A percentile compares a stretch with the other conserved stretches of the same genome.
Conservation (phyloP, 1,284 basidiomycete species). For the Termitomyces sp. region DNA sequence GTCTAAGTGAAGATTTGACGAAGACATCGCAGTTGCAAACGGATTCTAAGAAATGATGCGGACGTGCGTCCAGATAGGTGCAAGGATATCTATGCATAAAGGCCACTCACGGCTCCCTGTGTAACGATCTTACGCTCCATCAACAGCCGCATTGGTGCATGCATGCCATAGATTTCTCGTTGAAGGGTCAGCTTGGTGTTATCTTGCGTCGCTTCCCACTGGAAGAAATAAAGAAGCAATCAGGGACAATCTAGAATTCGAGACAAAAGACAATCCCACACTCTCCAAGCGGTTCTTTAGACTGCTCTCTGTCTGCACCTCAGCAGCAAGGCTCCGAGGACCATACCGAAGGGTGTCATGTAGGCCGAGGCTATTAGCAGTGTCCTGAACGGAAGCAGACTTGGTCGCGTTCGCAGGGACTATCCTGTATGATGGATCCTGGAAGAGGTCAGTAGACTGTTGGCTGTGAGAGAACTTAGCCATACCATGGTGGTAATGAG, state of each 20-base stretch:
- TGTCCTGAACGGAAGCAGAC: slow-evolving; percentile 63
- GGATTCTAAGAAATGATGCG: slow-evolving; percentile 40
- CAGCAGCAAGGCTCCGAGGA: slow-evolving; percentile 66
- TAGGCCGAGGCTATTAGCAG: slow-evolving; percentile 66
- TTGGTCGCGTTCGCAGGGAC: slow-evolving; percentile 55
- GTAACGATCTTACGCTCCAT: slow-evolving; percentile 93
- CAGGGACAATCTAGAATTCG: background rate
- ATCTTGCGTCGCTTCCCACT: slow-evolving; percentile 95
- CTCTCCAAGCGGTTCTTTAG: slow-evolving; percentile 65
- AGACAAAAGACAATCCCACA: slow-evolving; percentile 36
- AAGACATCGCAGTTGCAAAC: slow-evolving; percentile 58
- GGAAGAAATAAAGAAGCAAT: slow-evolving; percentile 8
- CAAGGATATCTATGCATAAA: slow-evolving; percentile 47
- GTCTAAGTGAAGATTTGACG: slow-evolving; percentile 82
- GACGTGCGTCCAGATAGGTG: background rate
- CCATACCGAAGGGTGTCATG: slow-evolving; percentile 80
- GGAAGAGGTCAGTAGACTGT: background rate
- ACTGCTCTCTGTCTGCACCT: slow-evolving; percentile 52
- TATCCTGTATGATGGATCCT: slow-evolving; percentile 66
- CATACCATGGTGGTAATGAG: slow-evolving; percentile 36
- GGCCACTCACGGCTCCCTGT: slow-evolving; percentile 33
- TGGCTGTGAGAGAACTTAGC: background rate
- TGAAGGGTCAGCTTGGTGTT: slow-evolving; percentile 82
- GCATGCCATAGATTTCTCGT: slow-evolving; percentile 82
- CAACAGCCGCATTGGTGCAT: slow-evolving; percentile 81